Base-by-base conservation (phyloP, 1,284 basidiomycete species). In the Boletellus dicymbophilus region DNA sequence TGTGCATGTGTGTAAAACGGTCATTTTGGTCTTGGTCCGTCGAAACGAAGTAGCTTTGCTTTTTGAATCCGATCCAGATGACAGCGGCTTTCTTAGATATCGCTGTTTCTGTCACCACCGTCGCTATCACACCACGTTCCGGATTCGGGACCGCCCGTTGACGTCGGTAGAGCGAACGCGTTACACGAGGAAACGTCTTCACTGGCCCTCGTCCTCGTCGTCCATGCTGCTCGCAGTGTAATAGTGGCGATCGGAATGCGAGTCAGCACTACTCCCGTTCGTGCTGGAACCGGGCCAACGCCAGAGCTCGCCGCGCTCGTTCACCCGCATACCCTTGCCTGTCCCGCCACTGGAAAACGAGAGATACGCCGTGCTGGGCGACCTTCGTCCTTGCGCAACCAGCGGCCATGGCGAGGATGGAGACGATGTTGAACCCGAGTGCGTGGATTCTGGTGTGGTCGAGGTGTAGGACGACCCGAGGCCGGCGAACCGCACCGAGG, bases 231-330 rank as follows among this genome's bases (percentile, higher is more conserved):
- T 63, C 4, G 65, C 47, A 12, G 53, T 60, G 31, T 52, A 56
- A 21, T 59, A 51, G 18, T 53, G 51, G 8, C 46, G 48, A n/a
- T 57, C 52, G 15, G 42, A 48, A 18, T 52, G 44, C 33, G 48
- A 54, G 34, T 50, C 38, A 7, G 46, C 42, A 21, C 55, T 18
- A 27, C 47, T 41, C 33, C 27, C 46, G 26, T 11, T 44, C 6
- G 40, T 37, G 21, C 43, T 25, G 8, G 23, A 16, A 20, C 43
- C 43, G 6, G 44, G 37, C 7, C 31, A 15, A 9, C 31, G 31
- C 21, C 57, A 25, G n/a, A 70, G 53, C 44, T 70, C 65, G 3
- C 65, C 65, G 3, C 57, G 61, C 40, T 70, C 65, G 40, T 54
- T 70, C 42, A 63, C 68, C 30, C 28, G 49, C 52, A 48, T 20